Evolutionary conservation across 345 rosid species (phyloP), one percentile per base, ranked within the genome.

Genomic region (Chamaenerion angustifolium): DNA sequence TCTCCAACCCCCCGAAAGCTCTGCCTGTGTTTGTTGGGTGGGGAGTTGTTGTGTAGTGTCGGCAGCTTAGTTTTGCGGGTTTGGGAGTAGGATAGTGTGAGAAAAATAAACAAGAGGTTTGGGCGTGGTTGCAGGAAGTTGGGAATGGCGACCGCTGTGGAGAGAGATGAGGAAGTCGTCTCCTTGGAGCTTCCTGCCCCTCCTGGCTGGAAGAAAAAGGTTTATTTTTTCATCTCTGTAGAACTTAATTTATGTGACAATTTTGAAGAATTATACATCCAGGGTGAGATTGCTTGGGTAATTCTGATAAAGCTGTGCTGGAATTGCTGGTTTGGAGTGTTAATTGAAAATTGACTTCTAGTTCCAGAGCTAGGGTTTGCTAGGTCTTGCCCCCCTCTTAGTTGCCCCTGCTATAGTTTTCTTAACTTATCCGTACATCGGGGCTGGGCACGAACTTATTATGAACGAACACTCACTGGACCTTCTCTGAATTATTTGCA

Each of bases 141-240:
- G 25, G 54, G 64, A 56, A 72, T 72, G 70, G 60, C 71, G 48
- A 56, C 49, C 68, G 52, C 53, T 11, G 56, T 35, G 52, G 64
- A 71, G 56, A 52, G 19, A 25, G 23, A 58, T 23, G 68, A 64
- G 19, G 73, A 72, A 45, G 57, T 55, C 56, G 68, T 72, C 61
- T 62, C 73, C 48, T 45, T 72, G 57, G 77, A 72, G 60, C 73
- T 72, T 7, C 70, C 77, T 27, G 77, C 77, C 56, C 77, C 77
- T 42, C 47, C 64, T 41, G 73, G 77, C 63, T 72, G 77, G 77
- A 62, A 57, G 19, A 72, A 72, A 58, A 72, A 64, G 77, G 77
- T 72, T n/a, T 16, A 8, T 3, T n/a, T 23, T 42, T 41, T 43
- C 4, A 15, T 6, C 25, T 13, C 37, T 11, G 8, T 31, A 31